phyloP scores from a whole-genome alignment of 345 rosid genomes.

The Crucihimalaya himalaica region DNA sequence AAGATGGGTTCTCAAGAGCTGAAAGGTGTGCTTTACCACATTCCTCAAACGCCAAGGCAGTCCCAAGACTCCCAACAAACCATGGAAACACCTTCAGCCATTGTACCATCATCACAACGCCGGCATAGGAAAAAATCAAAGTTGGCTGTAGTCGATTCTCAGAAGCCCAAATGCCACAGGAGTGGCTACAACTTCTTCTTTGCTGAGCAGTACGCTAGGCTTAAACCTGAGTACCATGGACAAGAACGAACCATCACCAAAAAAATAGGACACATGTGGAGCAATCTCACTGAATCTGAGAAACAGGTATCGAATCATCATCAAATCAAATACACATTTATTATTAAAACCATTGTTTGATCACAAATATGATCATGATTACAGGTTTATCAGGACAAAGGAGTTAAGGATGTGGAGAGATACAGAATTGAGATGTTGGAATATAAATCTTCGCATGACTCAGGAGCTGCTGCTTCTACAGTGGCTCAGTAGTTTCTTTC shows the following conservation, averaged over 20 bases:
- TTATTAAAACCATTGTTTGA: background rate
- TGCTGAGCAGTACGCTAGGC: constrained; percentile 58
- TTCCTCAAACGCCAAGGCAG: constrained; percentile 41
- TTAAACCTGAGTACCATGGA: constrained; percentile 60
- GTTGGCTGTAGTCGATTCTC: constrained; percentile 51
- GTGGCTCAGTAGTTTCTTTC: constrained; percentile 23
- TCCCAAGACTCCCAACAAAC: constrained; percentile 29
- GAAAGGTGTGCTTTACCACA: constrained; percentile 82
- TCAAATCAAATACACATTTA: background rate
- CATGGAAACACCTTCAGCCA: constrained; percentile 31
- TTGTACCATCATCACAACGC: constrained; percentile 36
- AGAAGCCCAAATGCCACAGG: constrained; percentile 68
- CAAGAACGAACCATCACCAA: constrained; percentile 62
- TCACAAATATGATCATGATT: background rate
- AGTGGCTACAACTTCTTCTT: constrained; percentile 85
- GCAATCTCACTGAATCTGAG: constrained; percentile 69
- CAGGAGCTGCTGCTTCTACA: constrained; percentile 64
- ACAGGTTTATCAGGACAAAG: constrained; percentile 77
- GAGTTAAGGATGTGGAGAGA: constrained; percentile 72
- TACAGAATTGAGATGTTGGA: constrained; percentile 69
- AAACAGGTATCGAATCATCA: constrained; percentile 52
- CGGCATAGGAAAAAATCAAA: constrained; percentile 57
- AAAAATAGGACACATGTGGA: constrained; percentile 71
- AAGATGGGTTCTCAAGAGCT: constrained; percentile 57
- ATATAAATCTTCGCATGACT: constrained; percentile 50